Base-by-base conservation (phyloP, 768 basidiomycete species). In the Lepiota venenata region DNA sequence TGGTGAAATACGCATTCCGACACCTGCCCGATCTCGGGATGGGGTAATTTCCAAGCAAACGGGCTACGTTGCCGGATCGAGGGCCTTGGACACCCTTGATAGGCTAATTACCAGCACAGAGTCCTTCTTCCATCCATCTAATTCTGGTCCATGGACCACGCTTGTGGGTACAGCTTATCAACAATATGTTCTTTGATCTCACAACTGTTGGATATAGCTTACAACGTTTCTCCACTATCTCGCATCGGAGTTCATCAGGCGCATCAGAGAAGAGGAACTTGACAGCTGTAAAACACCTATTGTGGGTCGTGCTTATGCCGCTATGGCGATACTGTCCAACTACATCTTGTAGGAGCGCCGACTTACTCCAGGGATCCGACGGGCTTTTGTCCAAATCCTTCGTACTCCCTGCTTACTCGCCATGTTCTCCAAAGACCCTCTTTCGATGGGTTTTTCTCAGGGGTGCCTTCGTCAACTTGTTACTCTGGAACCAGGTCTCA, bases 61-160 rank as follows among this genome's bases (percentile, higher is more conserved):
- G 25, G 84, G 82, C 18, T 91, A 79, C 64, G 70, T 91, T 25
- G 93, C 84, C 0, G 96, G 96, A 14, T 93, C 89, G 2, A 88
- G 81, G 64, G 91, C 94, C 16, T 76, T 98, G 56, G 92, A 96
- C 61, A 86, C 91, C 12, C 74, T 98, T 22, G 90, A 91, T 60
- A 85, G 85, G 60, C 71, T 98, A 39, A 83, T 98, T 57, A 95
- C 91, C 12, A 94, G 91, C 61, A 91, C 89, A 5, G 96, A 98
- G 64, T 85, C 88, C 0, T 96, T 89, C 75, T 98, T 98, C 71
- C 96, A 98, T 67, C 96, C 96, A 1, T 91, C 91, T 3, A 97
- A 97, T 65, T 85, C 85, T 27, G 95, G 95, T 3, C 72, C 78
- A 27, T 97, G 93, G 91, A 88, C 91, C 3, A 65, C 80, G 51